A percentile compares a stretch with the other conserved stretches of the same genome.
phyloP scores from a whole-genome alignment of 805 yeast species.

The Ogataea dorogensis region DNA sequence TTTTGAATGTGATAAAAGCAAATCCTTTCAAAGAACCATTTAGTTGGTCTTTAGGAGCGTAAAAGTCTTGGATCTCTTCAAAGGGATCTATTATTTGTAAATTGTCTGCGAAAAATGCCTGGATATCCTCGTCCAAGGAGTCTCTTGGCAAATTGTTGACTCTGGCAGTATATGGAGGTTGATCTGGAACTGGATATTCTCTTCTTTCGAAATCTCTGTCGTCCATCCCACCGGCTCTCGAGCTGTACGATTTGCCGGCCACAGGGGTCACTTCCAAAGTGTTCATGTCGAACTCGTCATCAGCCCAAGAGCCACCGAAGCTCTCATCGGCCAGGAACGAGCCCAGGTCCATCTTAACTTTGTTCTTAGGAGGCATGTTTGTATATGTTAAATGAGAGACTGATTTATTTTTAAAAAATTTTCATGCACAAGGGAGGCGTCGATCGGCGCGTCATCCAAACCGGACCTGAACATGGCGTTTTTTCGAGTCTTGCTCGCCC shows the following conservation, averaged over 20 bases:
- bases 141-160: constrained; percentile 85
- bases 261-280: constrained; percentile 20
- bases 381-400: constrained; percentile 1
- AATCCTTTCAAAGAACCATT: constrained; percentile 63
- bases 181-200: constrained; percentile 85
- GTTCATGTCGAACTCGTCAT: constrained; percentile 68
- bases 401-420: constrained; percentile 7
- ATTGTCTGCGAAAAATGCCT: constrained; percentile 58
- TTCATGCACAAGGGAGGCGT: constrained; percentile 7
- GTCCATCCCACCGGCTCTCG: constrained; percentile 10
- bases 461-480: constrained; percentile 35
- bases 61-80: constrained; percentile 56
- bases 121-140: constrained; percentile 60
- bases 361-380: constrained; percentile 56
- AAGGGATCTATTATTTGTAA: constrained; percentile 47
- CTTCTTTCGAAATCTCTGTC: constrained; percentile 47
- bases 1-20: constrained; percentile 51
- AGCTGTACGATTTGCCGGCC: constrained; percentile 8
- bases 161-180: constrained; percentile 90
- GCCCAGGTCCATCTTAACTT: constrained; percentile 75
- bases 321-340: constrained; percentile 79
- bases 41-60: constrained; percentile 68
- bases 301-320: constrained; percentile 82
- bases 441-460: constrained; percentile 24
- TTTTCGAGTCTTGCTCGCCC: constrained; percentile 27